These are phyloP conservation scores for Nemophila menziesii DNA, from an alignment of 257 asterid species.

Conservation along the genomic window DNA sequence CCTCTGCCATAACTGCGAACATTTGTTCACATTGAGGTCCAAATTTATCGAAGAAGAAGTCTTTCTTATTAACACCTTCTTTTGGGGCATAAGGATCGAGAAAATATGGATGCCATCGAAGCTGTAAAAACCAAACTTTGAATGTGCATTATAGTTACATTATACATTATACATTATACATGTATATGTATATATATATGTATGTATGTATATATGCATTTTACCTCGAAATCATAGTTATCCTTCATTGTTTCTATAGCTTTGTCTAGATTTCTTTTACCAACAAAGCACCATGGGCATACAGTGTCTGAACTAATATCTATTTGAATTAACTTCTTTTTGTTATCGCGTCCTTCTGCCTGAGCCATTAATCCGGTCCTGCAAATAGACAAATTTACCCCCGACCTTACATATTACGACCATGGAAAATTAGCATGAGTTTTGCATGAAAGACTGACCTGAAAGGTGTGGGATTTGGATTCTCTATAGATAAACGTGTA, in stretches of 20 bases:
- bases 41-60: slow-evolving; percentile 34
- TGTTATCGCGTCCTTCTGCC: slow-evolving; percentile 30
- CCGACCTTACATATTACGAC: too few species aligned
- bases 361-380: slow-evolving; percentile 26
- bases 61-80: slow-evolving; percentile 61
- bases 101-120: slow-evolving; percentile 37
- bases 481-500: too few species aligned
- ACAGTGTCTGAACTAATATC: slow-evolving; percentile 63
- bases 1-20: slow-evolving; percentile 63
- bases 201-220: not conserved
- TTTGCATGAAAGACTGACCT: too few species aligned
- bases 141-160: not conserved
- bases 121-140: slow-evolving; percentile 10
- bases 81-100: slow-evolving; percentile 64
- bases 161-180: not conserved
- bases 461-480: too few species aligned
- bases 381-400: too few species aligned
- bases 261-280: slow-evolving; percentile 64
- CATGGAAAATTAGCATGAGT: too few species aligned
- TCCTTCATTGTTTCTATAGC: slow-evolving; percentile 53
- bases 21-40: slow-evolving; percentile 56
- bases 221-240: slow-evolving; percentile 33
- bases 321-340: slow-evolving; percentile 45
- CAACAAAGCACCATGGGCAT: slow-evolving; percentile 93
- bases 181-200: too few species aligned